These are phyloP conservation scores for Mortierella sp. DNA, from an alignment of 371 early-diverging fungal species.

Conservation along the genomic window DNA sequence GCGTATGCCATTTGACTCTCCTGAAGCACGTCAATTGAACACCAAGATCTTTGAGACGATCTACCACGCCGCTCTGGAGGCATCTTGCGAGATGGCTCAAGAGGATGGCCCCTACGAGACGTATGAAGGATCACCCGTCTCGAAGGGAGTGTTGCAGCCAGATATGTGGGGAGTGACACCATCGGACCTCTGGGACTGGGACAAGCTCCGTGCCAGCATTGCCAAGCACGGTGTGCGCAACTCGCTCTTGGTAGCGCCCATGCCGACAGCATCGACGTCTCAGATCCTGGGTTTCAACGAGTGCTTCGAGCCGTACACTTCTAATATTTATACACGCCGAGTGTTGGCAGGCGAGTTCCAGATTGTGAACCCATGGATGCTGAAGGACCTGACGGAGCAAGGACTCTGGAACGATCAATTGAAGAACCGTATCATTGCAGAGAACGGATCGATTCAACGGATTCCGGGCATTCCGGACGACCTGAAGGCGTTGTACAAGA, in stretches of 20 bases:
- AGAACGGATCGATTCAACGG: slow-evolving; percentile 94
- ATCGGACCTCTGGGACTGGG: slow-evolving; percentile 94
- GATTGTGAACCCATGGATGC: slow-evolving; percentile 97
- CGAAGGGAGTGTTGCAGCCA: slow-evolving; percentile 95
- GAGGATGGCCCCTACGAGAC: slow-evolving; percentile 89
- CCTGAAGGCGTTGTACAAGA: slow-evolving; percentile 97
- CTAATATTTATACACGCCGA: slow-evolving; percentile 98
- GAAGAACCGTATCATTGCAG: slow-evolving; percentile 97
- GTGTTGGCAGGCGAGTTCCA: slow-evolving; percentile 99
- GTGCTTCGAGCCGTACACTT: slow-evolving; percentile 99
- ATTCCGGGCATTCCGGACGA: slow-evolving; percentile 89
- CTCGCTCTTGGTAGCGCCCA: slow-evolving; percentile 97
- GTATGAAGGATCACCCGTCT: slow-evolving; percentile 93
- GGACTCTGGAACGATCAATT: slow-evolving; percentile 97
- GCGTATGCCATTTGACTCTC: slow-evolving; percentile 96
- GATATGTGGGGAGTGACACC: slow-evolving; percentile 94
- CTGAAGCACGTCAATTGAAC: slow-evolving; percentile 91
- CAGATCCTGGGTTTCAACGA: slow-evolving; percentile 99
- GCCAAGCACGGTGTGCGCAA: slow-evolving; percentile 95
- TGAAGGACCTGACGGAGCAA: slow-evolving; percentile 93
- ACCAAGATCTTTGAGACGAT: slow-evolving; percentile 97
- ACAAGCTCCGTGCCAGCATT: slow-evolving; percentile 82
- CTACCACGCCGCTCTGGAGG: slow-evolving; percentile 97
- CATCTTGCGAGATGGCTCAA: slow-evolving; percentile 94
- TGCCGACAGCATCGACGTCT: slow-evolving; percentile 99